phyloP scores from a whole-genome alignment of 2,329 filamentous ascomycete species.

The Lasiodiplodia citricola region DNA sequence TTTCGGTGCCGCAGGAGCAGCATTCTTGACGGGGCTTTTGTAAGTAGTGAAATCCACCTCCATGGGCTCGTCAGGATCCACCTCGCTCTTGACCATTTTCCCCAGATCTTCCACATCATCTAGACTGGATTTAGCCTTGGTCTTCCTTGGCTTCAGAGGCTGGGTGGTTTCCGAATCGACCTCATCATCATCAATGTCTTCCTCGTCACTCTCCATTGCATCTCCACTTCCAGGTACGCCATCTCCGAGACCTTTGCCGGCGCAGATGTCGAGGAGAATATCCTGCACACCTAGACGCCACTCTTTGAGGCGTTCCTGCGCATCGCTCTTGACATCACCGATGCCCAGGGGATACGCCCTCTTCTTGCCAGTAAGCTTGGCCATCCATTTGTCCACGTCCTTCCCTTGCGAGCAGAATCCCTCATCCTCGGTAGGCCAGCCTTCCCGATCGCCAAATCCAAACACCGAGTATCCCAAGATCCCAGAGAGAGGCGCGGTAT shows the following conservation, averaged over 20 bases:
- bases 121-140: slow-evolving; percentile 52
- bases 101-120: slow-evolving; percentile 88
- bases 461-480: slow-evolving; percentile 91
- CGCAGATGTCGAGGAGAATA: slow-evolving; percentile 65
- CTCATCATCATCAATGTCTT: slow-evolving; percentile 60
- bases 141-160: slow-evolving; percentile 44
- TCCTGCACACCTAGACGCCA: slow-evolving; percentile 79
- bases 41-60: slow-evolving; percentile 88
- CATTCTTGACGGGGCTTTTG: slow-evolving; percentile 55
- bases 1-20: slow-evolving; percentile 59
- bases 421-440: slow-evolving; percentile 88
- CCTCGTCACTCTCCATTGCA: slow-evolving; percentile 81
- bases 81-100: slow-evolving; percentile 56
- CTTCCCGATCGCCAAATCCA: slow-evolving; percentile 88
- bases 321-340: slow-evolving; percentile 82
- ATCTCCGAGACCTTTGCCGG: slow-evolving; percentile 63
- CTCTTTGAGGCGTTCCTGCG: slow-evolving; percentile 69
- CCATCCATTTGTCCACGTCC: slow-evolving; percentile 94
- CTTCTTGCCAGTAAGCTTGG: slow-evolving; percentile 86
- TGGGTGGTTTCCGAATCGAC: slow-evolving; percentile 35
- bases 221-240: slow-evolving; percentile 81
- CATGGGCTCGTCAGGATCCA: slow-evolving; percentile 55
- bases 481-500: slow-evolving; percentile 78
- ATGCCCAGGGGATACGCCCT: slow-evolving; percentile 87
- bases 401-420: slow-evolving; percentile 94